Conservation (phyloP, 2,329 filamentous ascomycete genomes). For the Cercospora zeae-maydis region DNA sequence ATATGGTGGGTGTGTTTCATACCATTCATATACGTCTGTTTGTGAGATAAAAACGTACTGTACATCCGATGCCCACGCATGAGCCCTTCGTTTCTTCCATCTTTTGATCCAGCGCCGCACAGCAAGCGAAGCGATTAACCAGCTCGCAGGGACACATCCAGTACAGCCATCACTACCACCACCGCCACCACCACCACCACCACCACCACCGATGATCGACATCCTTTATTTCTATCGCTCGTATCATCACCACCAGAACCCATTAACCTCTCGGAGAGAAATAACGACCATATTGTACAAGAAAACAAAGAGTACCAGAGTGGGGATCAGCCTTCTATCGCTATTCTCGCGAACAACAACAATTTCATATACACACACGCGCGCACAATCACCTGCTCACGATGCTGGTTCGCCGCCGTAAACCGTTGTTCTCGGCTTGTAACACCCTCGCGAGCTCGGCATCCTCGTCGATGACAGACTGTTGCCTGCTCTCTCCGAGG, state of each 20-base stretch:
- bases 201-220: no score
- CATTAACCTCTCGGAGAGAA: background rate
- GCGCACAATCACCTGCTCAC: constrained; percentile 1
- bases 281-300: background rate
- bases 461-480: constrained; percentile 12
- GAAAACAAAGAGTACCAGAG: background rate
- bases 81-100: background rate
- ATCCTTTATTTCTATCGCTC: background rate
- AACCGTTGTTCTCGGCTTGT: constrained; percentile 23
- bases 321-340: constrained; percentile 3
- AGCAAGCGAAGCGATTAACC: background rate
- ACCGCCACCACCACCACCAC: background rate
- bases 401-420: constrained; percentile 15
- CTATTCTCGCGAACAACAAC: background rate
- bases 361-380: background rate
- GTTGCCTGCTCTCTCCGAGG: background rate
- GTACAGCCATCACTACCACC: background rate
- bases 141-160: background rate
- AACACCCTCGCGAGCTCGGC: constrained; percentile 19
- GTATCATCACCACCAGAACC: background rate
- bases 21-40: background rate
- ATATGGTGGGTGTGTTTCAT: background rate
- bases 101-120: background rate
- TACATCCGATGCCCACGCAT: background rate
- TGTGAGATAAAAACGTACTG: background rate